phyloP scores from a whole-genome alignment of 1,284 basidiomycete species.

The Apiotrichum montevideense region DNA sequence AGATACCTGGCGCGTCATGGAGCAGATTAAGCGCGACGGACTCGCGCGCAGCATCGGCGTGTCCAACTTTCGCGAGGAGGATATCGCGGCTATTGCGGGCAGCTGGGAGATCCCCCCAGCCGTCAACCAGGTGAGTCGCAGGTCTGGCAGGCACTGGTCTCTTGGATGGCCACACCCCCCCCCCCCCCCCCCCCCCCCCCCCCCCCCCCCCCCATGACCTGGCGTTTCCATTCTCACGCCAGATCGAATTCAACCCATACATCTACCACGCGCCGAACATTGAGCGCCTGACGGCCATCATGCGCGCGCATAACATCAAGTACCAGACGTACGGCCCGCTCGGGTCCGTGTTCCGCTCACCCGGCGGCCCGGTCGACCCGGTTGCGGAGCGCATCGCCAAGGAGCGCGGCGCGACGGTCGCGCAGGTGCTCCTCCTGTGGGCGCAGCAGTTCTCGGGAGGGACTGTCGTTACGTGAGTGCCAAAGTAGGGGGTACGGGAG shows the following conservation, averaged over 20 bases:
- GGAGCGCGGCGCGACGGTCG: conserved; percentile 24
- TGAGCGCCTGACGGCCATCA: conserved; percentile 53
- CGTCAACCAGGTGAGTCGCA: conserved; percentile 62
- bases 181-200: too few relatives aligned
- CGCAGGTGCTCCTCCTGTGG: conserved; percentile 44
- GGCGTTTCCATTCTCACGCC: not conserved
- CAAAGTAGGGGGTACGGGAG: too few relatives aligned
- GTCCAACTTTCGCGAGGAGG: conserved; percentile 66
- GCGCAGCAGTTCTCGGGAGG: conserved; percentile 35
- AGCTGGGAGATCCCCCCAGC: conserved; percentile 57
- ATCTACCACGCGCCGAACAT: conserved; percentile 56
- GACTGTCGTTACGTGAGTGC: conserved; percentile 58
- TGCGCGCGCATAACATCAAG: conserved; percentile 59
- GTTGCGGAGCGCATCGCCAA: conserved; percentile 53
- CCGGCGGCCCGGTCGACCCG: conserved; percentile 56
- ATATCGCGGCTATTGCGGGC: conserved; percentile 58
- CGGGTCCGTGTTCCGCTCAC: conserved; percentile 47
- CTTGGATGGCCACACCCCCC: not conserved
- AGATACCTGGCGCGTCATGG: conserved; percentile 62
- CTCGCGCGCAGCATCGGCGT: conserved; percentile 74
- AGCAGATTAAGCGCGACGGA: conserved; percentile 60
- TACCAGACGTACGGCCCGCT: conserved; percentile 60
- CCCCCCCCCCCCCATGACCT: not conserved
- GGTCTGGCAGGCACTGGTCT: not conserved
- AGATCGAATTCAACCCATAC: conserved; percentile 80